phyloP scores from a whole-genome alignment of 2,329 filamentous ascomycete genomes.

The Trichoderma arundinaceum region DNA sequence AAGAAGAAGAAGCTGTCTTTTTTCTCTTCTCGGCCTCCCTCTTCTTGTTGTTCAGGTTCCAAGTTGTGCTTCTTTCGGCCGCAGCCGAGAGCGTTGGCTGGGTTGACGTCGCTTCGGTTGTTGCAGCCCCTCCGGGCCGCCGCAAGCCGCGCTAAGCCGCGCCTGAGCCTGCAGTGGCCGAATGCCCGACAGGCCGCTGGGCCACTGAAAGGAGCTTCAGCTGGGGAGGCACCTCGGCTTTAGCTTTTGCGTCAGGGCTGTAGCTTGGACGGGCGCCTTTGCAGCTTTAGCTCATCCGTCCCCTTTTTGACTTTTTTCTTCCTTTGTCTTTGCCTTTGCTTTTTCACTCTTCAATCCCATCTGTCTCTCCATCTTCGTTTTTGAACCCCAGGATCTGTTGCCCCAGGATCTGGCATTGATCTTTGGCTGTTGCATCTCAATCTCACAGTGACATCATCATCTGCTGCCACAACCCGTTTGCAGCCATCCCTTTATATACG shows the following conservation, averaged over 20 bases:
- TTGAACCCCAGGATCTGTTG: no score
- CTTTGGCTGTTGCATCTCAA: neutral
- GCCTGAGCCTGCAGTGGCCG: constrained; percentile 30
- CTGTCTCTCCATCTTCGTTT: neutral
- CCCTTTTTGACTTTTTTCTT: neutral
- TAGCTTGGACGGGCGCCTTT: neutral
- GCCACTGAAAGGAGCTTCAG: neutral
- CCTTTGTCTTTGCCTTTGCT: neutral
- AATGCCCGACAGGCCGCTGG: constrained; percentile 4
- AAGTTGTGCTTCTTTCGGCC: no score
- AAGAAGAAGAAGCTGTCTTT: neutral
- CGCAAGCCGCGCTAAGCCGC: constrained; percentile 50
- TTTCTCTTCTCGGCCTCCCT: neutral
- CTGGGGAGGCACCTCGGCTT: constrained; percentile 21
- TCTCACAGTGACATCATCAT: neutral
- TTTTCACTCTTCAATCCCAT: neutral
- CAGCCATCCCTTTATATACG: neutral
- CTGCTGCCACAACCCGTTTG: neutral
- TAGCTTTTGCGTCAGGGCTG: neutral
- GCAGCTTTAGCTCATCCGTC: constrained; percentile 1
- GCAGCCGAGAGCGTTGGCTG: constrained; percentile 23
- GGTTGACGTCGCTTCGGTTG: constrained; percentile 31
- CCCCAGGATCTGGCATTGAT: no score
- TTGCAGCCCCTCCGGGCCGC: constrained; percentile 42
- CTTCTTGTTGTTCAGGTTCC: neutral